phyloP scores from a whole-genome alignment of 2,329 filamentous ascomycete genomes.

The Epichloe aotearoae region DNA sequence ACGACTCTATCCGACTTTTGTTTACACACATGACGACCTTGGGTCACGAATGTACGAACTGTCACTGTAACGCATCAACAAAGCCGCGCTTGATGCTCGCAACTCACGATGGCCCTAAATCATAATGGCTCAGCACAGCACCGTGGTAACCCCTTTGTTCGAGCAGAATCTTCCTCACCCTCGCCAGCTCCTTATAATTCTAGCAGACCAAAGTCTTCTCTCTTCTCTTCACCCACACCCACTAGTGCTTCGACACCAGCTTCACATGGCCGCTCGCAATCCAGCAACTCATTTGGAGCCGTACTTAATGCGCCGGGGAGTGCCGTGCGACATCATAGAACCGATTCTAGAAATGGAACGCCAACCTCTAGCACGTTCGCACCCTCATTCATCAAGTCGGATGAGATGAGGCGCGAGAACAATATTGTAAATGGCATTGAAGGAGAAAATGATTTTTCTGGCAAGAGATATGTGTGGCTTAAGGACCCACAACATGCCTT shows the following conservation, averaged over 20 bases:
- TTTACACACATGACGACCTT: slow-evolving; percentile 11
- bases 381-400: slow-evolving; percentile 86
- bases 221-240: slow-evolving; percentile 47
- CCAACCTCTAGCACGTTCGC: slow-evolving; percentile 74
- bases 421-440: slow-evolving; percentile 63
- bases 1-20: slow-evolving; percentile 6
- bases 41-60: not conserved
- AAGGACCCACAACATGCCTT: slow-evolving; percentile 79
- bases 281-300: slow-evolving; percentile 40
- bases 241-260: slow-evolving; percentile 26
- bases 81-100: slow-evolving; percentile 11
- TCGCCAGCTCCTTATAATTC: slow-evolving; percentile 41
- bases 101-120: slow-evolving; percentile 22
- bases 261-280: slow-evolving; percentile 56
- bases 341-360: slow-evolving; percentile 51
- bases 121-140: slow-evolving; percentile 41
- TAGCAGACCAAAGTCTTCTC: slow-evolving; percentile 60
- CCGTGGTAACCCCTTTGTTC: slow-evolving; percentile 68
- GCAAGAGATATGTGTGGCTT: slow-evolving; percentile 96
- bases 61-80: slow-evolving; percentile 2
- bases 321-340: slow-evolving; percentile 28
- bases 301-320: slow-evolving; percentile 24
- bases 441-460: slow-evolving; percentile 97
- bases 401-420: slow-evolving; percentile 50
- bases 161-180: slow-evolving; percentile 39